A percentile compares a stretch with the other conserved stretches of the same genome.
Conservation (phyloP, 1,284 basidiomycete genomes). For the Trametes polyzona region DNA sequence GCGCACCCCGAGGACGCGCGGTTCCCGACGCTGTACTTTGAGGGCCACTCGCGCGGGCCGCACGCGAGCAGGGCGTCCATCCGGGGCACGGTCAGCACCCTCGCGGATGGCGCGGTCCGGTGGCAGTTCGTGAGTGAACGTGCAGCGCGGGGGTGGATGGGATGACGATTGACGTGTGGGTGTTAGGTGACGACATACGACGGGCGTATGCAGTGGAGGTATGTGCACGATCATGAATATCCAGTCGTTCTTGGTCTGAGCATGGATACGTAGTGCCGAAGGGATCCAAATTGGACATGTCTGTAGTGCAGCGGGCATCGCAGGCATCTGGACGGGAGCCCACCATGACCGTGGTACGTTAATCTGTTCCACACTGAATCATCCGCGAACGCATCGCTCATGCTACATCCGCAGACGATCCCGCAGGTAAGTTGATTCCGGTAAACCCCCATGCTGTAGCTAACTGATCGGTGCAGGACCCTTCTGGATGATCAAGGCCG, state of each 20-base stretch:
- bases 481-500: slow-evolving; percentile 67
- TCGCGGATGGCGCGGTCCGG: slow-evolving; percentile 53
- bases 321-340: slow-evolving; percentile 68
- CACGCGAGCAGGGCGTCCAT: slow-evolving; percentile 45
- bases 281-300: slow-evolving; percentile 66
- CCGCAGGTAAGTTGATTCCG: slow-evolving; percentile 49
- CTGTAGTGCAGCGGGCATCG: slow-evolving; percentile 63
- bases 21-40: slow-evolving; percentile 59
- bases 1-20: slow-evolving; percentile 27
- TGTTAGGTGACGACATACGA: slow-evolving; percentile 32
- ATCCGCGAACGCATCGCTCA: neutral
- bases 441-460: neutral
- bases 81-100: slow-evolving; percentile 61
- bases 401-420: slow-evolving; percentile 49
- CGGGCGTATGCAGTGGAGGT: slow-evolving; percentile 34
- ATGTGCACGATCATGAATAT: neutral
- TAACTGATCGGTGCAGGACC: slow-evolving; percentile 44
- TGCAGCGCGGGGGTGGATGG: slow-evolving; percentile 9
- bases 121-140: slow-evolving; percentile 62
- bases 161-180: neutral
- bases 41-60: slow-evolving; percentile 47
- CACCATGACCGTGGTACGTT: slow-evolving; percentile 56
- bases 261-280: slow-evolving; percentile 46
- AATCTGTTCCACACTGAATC: neutral
- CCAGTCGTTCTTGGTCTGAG: neutral